Conservation (phyloP, 2,329 filamentous ascomycete genomes). For the Calonectria hongkongensis region DNA sequence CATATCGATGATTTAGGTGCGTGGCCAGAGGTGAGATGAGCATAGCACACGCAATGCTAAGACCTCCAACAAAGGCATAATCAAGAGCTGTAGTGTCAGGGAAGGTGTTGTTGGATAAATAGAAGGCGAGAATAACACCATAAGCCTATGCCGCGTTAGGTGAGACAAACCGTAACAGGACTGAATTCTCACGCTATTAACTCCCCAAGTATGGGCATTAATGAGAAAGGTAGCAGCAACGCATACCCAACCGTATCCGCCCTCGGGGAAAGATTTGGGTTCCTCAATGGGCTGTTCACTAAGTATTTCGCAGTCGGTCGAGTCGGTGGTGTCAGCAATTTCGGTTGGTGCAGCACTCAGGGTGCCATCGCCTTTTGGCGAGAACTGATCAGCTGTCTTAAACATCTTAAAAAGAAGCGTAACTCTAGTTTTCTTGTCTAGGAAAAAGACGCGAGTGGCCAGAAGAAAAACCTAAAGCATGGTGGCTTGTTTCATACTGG, state of each 20-base stretch:
- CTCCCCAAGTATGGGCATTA: slow-evolving; percentile 64
- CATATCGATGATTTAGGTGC: slow-evolving; percentile 53
- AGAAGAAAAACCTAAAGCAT: background rate
- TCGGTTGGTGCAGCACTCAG: background rate
- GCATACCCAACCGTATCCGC: slow-evolving; percentile 70
- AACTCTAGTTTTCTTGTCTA: background rate
- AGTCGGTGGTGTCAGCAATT: background rate
- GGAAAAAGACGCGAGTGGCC: too few species aligned
- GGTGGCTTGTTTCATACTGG: background rate
- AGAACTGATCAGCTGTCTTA: background rate
- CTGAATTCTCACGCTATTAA: slow-evolving; percentile 53
- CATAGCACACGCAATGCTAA: slow-evolving; percentile 69
- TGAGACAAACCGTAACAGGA: too few species aligned
- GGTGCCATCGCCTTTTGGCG: background rate
- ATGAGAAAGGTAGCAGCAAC: slow-evolving; percentile 58
- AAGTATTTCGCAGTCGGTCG: background rate
- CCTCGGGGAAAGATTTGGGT: slow-evolving; percentile 57
- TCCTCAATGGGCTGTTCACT: background rate
- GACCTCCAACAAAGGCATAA: slow-evolving; percentile 76
- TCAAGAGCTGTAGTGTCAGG: slow-evolving; percentile 71
- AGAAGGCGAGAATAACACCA: slow-evolving; percentile 35
- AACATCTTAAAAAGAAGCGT: background rate
- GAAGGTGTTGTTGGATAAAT: slow-evolving; percentile 65
- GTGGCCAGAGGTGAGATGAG: slow-evolving; percentile 64
- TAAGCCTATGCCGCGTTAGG: slow-evolving; percentile 27